Evolutionary conservation across 2,329 filamentous ascomycete genomes (phyloP), one percentile per base, ranked within the genome.

Genomic region (Ceratocystis alfenasii): DNA sequence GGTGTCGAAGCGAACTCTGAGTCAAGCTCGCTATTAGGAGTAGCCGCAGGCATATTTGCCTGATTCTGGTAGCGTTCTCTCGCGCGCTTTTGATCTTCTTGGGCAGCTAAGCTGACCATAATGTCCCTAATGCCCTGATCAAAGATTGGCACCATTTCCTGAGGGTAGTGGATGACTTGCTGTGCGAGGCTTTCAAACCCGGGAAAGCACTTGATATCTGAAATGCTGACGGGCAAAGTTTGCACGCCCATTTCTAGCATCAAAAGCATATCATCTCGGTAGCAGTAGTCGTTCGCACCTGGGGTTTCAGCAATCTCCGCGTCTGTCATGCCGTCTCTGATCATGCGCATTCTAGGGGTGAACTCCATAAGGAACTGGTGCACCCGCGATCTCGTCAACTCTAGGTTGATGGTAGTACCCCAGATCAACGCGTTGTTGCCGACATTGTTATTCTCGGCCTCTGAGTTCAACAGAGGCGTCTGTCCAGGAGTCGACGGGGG

Each of bases 111-210:
- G 73, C 96, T 92, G 28, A 94, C 84, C 87, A 97, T 95, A 65
- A 90, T 81, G 76, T 99, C 93, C 73, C 96, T 95, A 63, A 96
- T 84, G 5, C 87, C 86, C 75, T 95, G 90, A 81, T 99, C 95
- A 88, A 99, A 96, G 60, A 97, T 81, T 2, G 93, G 92, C 57
- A 99, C 88, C 64, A 99, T 92, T 80, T 99, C 94, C 72, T 94
- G 91, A 0, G 94, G 94, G 73, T 96, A 99, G 15, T 89, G 87
- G 74, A 95, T 90, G 67, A 95, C 80, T 75, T 99, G 95, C 74
- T 97, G 89, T 89, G 91, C 97, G 66, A 99, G 80, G 77, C 97
- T 97, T 71, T 87, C 81, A 0, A 94, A 97, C 0, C 90, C 86
- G 2, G 95, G 94, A 73, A 96, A 99, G 12, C 92, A 83, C 74